Evolutionary conservation across 768 basidiomycete species (phyloP), one percentile per base, ranked within the genome.

Genomic region (Lentinula raphanica): DNA sequence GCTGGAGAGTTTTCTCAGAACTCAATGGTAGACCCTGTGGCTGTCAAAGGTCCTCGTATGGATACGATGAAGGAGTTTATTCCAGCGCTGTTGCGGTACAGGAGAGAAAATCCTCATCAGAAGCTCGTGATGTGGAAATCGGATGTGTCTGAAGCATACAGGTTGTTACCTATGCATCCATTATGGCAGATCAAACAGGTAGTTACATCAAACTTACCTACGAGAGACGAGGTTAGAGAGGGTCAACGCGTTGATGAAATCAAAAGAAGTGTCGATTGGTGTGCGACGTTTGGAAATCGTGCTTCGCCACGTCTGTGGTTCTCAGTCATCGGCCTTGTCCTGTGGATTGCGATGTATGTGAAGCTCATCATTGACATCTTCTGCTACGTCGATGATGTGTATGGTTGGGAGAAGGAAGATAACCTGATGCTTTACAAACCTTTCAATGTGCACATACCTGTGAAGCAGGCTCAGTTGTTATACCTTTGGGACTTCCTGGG

Each of bases 171-270:
- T 0, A 64, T 76, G 60, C 71, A 77, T 45, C 73, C 69, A 0
- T 39, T 64, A 0, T 79, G 76, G 77, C 75, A 80, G 46, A 58
- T 79, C 0, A 73, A 72, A 15, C 77, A 79, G 36, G 54, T 76
- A 0, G 63, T 72, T 6, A 62, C 50, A 0, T 54, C 76, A 17
- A 62, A 69, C 5, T 66, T 65, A 12, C 51, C 51, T 9, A 32
- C 35, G 6, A 23, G n/a, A 32, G 11, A 31, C 9, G 51, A 54
- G 23, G n/a, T 54, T 7, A 3, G n/a, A n/a, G 17, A 1, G 31
- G 51, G 17, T 21, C n/a, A 54, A 28, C 5, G 9, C 6, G 21
- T 32, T 15, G 27, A 32, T n/a, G 19, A 54, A 12, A 28, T 32
- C 0, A 3, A 19, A 0, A 32, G 35, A 0, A 59, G 71, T 51